Conservation (phyloP, 2,329 filamentous ascomycete species). For the Pseudofabraea citricarpa region DNA sequence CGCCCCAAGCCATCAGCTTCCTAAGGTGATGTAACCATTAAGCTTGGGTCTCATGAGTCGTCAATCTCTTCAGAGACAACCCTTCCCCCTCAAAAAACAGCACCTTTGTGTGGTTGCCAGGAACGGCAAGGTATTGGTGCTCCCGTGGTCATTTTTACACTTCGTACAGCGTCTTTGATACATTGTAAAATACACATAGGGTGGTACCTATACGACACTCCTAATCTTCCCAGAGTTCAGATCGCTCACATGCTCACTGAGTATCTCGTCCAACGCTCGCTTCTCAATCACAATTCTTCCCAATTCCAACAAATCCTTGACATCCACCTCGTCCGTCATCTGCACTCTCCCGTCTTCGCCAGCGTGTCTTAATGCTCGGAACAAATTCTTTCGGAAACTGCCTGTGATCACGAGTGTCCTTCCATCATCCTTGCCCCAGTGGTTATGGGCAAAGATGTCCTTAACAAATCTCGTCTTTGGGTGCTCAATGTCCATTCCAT, state of each 20-base stretch:
- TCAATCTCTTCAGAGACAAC: too few species aligned
- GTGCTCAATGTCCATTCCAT: slow-evolving; percentile 61
- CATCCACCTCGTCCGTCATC: slow-evolving; percentile 76
- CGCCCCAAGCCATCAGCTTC: too few species aligned
- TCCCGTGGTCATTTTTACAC: too few species aligned
- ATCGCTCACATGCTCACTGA: slow-evolving; percentile 68
- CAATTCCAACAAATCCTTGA: slow-evolving; percentile 87
- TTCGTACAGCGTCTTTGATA: too few species aligned
- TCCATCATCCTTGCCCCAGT: slow-evolving; percentile 62
- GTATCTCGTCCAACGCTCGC: slow-evolving; percentile 68
- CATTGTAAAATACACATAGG: too few species aligned
- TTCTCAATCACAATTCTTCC: slow-evolving; percentile 85
- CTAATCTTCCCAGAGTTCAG: too few species aligned
- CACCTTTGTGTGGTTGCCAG: too few species aligned
- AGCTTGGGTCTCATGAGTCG: too few species aligned
- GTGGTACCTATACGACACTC: too few species aligned
- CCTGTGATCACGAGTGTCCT: slow-evolving; percentile 73
- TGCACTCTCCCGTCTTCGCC: slow-evolving; percentile 65
- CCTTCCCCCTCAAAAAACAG: too few species aligned
- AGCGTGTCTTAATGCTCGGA: slow-evolving; percentile 58
- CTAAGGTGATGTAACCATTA: too few species aligned
- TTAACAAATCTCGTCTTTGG: slow-evolving; percentile 53
- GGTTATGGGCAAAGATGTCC: slow-evolving; percentile 65
- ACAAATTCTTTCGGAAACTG: slow-evolving; percentile 55
- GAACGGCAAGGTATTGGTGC: too few species aligned